phyloP scores from a whole-genome alignment of 1,139 yeast species.

The Scheffersomyces quercinus region DNA sequence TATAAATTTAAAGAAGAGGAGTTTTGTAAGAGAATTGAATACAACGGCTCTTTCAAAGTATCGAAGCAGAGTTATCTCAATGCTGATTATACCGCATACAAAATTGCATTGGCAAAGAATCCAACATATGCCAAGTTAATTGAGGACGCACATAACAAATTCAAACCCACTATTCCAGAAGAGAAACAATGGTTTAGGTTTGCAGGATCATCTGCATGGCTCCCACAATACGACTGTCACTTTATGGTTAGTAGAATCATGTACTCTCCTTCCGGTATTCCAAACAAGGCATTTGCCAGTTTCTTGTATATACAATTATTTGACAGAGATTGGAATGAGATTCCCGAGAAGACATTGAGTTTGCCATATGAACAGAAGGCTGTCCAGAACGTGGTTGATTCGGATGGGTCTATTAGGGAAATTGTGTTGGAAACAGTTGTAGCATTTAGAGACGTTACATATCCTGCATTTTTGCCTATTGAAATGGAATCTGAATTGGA shows the following conservation, averaged over 20 bases:
- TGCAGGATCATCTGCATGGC: constrained; percentile 43
- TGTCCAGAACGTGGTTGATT: constrained; percentile 29
- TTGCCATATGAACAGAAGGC: constrained; percentile 23
- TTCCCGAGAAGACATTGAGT: constrained; percentile 21
- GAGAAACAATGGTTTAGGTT: constrained; percentile 37
- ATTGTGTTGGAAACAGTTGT: constrained; percentile 5
- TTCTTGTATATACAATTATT: constrained; percentile 46
- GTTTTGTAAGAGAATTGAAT: constrained; percentile 16
- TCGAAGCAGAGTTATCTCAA: constrained; percentile 15
- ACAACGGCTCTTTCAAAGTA: constrained; percentile 15
- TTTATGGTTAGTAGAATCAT: constrained; percentile 36
- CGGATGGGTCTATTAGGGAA: neutral
- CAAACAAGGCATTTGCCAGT: constrained; percentile 35
- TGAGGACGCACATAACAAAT: constrained; percentile 16
- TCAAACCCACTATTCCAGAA: constrained; percentile 23
- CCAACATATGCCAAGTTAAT: constrained; percentile 17
- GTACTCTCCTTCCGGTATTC: constrained; percentile 28
- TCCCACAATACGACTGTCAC: constrained; percentile 41
- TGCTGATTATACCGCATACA: constrained; percentile 18
- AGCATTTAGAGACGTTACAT: constrained; percentile 6
- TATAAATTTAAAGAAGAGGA: constrained; percentile 13
- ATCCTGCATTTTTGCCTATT: constrained; percentile 28
- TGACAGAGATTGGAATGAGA: constrained; percentile 49
- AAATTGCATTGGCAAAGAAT: constrained; percentile 13
- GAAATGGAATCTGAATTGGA: constrained; percentile 28